Conservation (phyloP, 2,329 filamentous ascomycete genomes). For the Fusarium humuli region DNA sequence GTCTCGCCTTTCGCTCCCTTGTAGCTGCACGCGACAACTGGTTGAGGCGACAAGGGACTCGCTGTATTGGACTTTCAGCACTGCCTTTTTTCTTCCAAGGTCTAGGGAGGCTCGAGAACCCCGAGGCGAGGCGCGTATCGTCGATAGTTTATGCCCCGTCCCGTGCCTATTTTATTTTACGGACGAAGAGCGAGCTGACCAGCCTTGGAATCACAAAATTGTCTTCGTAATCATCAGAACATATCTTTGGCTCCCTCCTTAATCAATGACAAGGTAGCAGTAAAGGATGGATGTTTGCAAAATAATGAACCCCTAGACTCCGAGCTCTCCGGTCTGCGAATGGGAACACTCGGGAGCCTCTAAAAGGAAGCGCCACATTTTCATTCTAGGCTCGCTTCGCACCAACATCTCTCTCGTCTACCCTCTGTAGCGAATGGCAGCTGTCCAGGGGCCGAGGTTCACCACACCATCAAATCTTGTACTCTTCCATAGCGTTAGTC, state of each 20-base stretch:
- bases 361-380: slow-evolving; percentile 29
- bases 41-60: slow-evolving; percentile 14
- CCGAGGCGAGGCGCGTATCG: slow-evolving; percentile 12
- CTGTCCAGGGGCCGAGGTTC: slow-evolving; percentile 17
- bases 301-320: slow-evolving; percentile 29
- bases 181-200: background rate
- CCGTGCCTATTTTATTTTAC: background rate
- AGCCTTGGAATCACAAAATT: background rate
- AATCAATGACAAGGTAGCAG: slow-evolving; percentile 18
- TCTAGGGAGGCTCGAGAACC: slow-evolving; percentile 1
- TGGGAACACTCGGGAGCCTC: slow-evolving; percentile 42
- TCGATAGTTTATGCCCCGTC: slow-evolving; percentile 17
- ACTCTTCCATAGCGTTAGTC: slow-evolving; percentile 17
- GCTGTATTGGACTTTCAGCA: slow-evolving; percentile 1
- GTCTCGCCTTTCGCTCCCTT: slow-evolving; percentile 29
- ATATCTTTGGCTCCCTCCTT: slow-evolving; percentile 18
- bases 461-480: slow-evolving; percentile 30
- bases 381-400: slow-evolving; percentile 15
- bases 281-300: slow-evolving; percentile 17
- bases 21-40: background rate
- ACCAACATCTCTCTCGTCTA: slow-evolving; percentile 19
- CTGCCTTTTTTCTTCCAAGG: slow-evolving; percentile 1
- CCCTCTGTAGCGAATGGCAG: slow-evolving; percentile 11
- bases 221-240: slow-evolving; percentile 17
- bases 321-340: slow-evolving; percentile 47